Conservation (phyloP, 768 basidiomycete species). For the Lactarius quietus region DNA sequence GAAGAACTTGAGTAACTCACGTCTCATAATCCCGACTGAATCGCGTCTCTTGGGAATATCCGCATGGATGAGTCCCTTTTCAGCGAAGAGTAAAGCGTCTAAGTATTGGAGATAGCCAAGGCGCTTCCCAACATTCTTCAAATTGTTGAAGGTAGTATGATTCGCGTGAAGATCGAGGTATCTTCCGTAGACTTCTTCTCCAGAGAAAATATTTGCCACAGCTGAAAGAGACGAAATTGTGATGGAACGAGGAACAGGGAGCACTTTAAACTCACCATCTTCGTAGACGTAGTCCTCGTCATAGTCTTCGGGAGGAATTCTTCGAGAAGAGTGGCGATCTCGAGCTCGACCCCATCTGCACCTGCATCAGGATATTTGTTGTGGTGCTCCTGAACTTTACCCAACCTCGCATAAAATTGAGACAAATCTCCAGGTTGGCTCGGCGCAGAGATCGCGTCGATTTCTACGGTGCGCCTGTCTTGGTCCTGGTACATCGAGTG, state of each 20-base stretch:
- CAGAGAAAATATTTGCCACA: constrained; percentile 84
- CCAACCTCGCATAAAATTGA: constrained; percentile 95
- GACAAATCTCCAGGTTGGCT: constrained; percentile 65
- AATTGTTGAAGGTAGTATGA: constrained; percentile 85
- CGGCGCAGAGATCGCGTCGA: constrained; percentile 57
- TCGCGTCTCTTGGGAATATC: constrained; percentile 67
- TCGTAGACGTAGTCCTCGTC: constrained; percentile 77
- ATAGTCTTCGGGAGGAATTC: constrained; percentile 62
- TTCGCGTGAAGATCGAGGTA: constrained; percentile 91
- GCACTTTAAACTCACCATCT: constrained; percentile 78
- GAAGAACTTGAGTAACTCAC: constrained; percentile 43
- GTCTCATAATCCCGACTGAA: constrained; percentile 72
- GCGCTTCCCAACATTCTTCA: constrained; percentile 80
- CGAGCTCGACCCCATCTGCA: constrained; percentile 76
- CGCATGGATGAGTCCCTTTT: constrained; percentile 56
- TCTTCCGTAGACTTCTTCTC: constrained; percentile 93
- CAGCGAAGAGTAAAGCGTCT: constrained; percentile 70
- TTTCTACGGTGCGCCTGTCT: constrained; percentile 64
- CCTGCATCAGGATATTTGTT: constrained; percentile 90
- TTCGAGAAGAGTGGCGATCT: constrained; percentile 77
- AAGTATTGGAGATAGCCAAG: constrained; percentile 92
- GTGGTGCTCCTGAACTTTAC: constrained; percentile 95
- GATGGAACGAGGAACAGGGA: neutral
- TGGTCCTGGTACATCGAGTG: constrained; percentile 76
- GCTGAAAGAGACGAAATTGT: constrained; percentile 41